Base-by-base conservation (phyloP, 352 stramenopile species). In the Globisporangium splendens region DNA sequence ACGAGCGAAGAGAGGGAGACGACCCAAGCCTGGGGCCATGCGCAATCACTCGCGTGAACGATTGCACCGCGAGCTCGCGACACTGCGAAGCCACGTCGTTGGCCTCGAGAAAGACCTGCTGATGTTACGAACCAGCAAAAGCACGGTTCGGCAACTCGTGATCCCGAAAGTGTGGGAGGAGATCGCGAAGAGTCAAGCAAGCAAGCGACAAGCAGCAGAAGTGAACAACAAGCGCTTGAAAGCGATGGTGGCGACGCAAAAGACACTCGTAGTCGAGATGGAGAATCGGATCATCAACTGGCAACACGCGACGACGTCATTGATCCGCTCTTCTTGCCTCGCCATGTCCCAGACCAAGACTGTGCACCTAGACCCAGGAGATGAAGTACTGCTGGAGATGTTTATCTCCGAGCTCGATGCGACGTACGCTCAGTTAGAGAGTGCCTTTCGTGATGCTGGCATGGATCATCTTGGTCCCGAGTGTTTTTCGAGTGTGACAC, bases 61-160 rank as follows among this genome's bases (percentile, higher is more conserved):
- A 4, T 46, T 65, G 48, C 60, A 63, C 46, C 35, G 59, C 4
- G 66, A 73, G 17, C 56, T 71, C 39, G 35, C n/a, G 24, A 56
- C 49, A 15, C 50, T 77, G 6, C 69, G 65, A 8, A 43, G 55
- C 28, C 62, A 66, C 12, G 62, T 70, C 0, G 48, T 51, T 2
- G 54, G 65, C 18, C 53, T 73, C 4, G 65, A 77, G 42, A 41
- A 18, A 2, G 46, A 67, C 5, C 62, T 77, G 8, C 20, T 62
- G 18, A 13, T 35, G 28, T 10, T 35, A 11, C 28, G 28, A 35
- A 38, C 0, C 18, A 5, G 13, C 58, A 58, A 8, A n/a, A 48
- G 15, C 42, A 11, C 38, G 6, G 8, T 15, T 15, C 15, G 10
- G 54, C 60, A 14, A 41, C 60, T 44, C 13, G 47, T 17, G 20